phyloP scores from a whole-genome alignment of 2,329 filamentous ascomycete genomes.

The Diaporthe capsici region DNA sequence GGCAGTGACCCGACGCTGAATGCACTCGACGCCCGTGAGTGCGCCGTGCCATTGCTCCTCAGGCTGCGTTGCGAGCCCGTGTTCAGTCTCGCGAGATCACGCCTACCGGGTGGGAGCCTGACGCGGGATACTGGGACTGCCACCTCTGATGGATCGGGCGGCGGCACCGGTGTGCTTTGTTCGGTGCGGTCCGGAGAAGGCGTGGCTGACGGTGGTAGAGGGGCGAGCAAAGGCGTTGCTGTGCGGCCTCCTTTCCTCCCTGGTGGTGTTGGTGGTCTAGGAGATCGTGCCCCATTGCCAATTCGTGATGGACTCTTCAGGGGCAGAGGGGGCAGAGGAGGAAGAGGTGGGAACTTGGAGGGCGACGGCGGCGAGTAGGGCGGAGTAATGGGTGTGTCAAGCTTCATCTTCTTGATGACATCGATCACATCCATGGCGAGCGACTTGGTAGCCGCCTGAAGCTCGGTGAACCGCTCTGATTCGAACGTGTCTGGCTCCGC shows the following conservation, averaged over 20 bases:
- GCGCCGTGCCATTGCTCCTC: slow-evolving; percentile 9
- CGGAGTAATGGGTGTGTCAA: slow-evolving; percentile 43
- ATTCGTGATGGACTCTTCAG: neutral
- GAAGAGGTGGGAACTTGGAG: slow-evolving; percentile 48
- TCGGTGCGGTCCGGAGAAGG: slow-evolving; percentile 26
- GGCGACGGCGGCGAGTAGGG: slow-evolving; percentile 35
- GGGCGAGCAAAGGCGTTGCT: neutral
- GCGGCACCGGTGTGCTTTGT: neutral
- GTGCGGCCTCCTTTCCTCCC: slow-evolving; percentile 7
- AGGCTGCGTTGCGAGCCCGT: slow-evolving; percentile 24
- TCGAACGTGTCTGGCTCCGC: slow-evolving; percentile 56
- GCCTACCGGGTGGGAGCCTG: neutral
- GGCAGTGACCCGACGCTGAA: slow-evolving; percentile 30
- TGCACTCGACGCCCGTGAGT: slow-evolving; percentile 23
- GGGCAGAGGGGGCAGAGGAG: slow-evolving; percentile 44
- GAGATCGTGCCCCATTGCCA: neutral
- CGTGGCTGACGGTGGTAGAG: slow-evolving; percentile 1
- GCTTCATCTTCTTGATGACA: slow-evolving; percentile 52
- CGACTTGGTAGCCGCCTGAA: slow-evolving; percentile 56
- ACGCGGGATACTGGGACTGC: neutral
- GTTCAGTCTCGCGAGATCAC: slow-evolving; percentile 6
- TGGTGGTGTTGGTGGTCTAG: slow-evolving; percentile 19
- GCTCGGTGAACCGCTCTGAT: slow-evolving; percentile 51
- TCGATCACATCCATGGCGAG: slow-evolving; percentile 58
- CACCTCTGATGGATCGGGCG: neutral